phyloP scores from a whole-genome alignment of 345 rosid genomes.

The Syzygium jambos region DNA sequence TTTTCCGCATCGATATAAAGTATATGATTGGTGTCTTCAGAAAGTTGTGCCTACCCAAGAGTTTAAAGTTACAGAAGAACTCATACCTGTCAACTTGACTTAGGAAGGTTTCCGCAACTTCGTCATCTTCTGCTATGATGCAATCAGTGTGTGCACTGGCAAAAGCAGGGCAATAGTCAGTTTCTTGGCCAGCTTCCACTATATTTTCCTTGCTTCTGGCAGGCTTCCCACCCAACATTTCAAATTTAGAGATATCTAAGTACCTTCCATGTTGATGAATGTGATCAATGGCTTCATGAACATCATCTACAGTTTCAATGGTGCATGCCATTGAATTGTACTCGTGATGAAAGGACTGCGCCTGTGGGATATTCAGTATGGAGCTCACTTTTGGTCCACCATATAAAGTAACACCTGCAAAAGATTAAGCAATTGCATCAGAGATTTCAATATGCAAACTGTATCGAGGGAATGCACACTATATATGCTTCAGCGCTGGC shows the following conservation, averaged over 20 bases:
- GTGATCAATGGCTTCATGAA: conserved; percentile 70
- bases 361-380: conserved; percentile 13
- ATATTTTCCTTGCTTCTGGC: background rate
- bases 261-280: conserved; percentile 94
- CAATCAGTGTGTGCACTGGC: conserved; percentile 95
- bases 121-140: conserved; percentile 64
- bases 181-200: background rate
- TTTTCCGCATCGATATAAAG: background rate
- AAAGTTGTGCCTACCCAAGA: background rate
- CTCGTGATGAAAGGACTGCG: conserved; percentile 62
- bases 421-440: background rate
- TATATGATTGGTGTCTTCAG: background rate
- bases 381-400: background rate
- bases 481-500: background rate
- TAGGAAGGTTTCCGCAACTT: conserved; percentile 72
- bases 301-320: conserved; percentile 85
- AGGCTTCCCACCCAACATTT: background rate
- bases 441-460: background rate
- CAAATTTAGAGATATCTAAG: background rate
- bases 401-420: background rate
- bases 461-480: background rate
- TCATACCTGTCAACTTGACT: conserved; percentile 78
- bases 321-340: conserved; percentile 85
- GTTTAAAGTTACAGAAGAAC: background rate
- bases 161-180: conserved; percentile 3